Evolutionary conservation across 352 stramenopile genomes (phyloP).

Genomic region (Globisporangium takayamanum): DNA sequence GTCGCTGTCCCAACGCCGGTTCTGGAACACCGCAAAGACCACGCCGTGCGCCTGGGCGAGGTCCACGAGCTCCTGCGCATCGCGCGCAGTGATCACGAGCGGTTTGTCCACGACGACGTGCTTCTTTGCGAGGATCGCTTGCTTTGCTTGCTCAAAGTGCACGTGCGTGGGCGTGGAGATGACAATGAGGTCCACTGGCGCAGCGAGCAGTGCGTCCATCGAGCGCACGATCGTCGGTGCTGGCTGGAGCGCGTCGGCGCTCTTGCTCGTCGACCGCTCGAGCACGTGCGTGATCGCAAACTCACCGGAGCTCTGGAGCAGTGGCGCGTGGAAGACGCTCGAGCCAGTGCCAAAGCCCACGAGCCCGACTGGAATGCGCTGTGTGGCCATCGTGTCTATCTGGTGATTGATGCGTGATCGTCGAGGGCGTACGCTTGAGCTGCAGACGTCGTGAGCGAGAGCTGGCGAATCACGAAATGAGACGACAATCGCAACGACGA

Average conservation of each 20-base stretch:
- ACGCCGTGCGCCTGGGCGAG: constrained; percentile 44
- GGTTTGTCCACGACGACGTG: constrained; percentile 78
- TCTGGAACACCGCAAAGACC: constrained; percentile 73
- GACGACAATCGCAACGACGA: too few relatives aligned
- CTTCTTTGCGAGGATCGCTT: constrained; percentile 59
- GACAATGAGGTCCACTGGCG: constrained; percentile 55
- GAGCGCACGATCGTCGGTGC: constrained; percentile 55
- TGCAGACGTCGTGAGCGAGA: too few relatives aligned
- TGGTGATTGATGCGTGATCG: neutral
- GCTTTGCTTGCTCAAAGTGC: constrained; percentile 72
- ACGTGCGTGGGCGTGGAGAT: constrained; percentile 69
- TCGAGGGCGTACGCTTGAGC: neutral
- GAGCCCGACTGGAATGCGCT: constrained; percentile 49
- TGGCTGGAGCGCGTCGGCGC: constrained; percentile 29
- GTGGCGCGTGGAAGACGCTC: constrained; percentile 66
- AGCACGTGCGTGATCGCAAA: constrained; percentile 76
- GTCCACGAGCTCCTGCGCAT: constrained; percentile 46
- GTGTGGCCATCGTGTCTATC: neutral
- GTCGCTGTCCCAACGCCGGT: constrained; percentile 70
- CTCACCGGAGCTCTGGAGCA: constrained; percentile 49
- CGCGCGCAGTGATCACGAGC: constrained; percentile 43
- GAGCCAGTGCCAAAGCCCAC: constrained; percentile 67
- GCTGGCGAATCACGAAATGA: too few relatives aligned
- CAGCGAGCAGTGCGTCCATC: constrained; percentile 59
- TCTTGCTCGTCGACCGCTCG: constrained; percentile 66